Conservation (phyloP, 345 rosid genomes). For the Brassica carinata region DNA sequence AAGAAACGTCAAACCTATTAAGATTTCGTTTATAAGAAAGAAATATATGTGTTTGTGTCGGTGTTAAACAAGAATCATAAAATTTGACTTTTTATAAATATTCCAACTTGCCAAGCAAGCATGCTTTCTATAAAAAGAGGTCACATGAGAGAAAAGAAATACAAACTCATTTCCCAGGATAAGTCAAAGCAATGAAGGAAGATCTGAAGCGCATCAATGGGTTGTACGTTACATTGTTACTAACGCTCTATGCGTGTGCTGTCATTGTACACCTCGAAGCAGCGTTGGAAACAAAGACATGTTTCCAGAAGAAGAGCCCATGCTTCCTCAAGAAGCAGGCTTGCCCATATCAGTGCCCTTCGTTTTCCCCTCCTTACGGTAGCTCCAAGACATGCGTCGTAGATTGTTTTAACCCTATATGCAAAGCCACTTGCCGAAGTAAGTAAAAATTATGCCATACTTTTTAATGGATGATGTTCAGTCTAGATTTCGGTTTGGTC, state of each 20-base stretch:
- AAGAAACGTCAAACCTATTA: not conserved
- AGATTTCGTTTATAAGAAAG: not conserved
- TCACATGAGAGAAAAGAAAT: slow-evolving; percentile 2
- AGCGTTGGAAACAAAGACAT: slow-evolving; percentile 30
- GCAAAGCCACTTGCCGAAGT: slow-evolving; percentile 47
- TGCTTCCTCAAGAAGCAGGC: slow-evolving; percentile 40
- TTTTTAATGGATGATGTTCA: not conserved
- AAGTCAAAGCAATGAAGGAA: slow-evolving; percentile 23
- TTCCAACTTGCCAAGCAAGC: slow-evolving; percentile 14
- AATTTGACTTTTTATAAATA: not conserved
- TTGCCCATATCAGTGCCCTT: slow-evolving; percentile 49
- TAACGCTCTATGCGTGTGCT: slow-evolving; percentile 8
- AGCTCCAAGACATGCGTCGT: slow-evolving; percentile 44
- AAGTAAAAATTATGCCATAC: not conserved
- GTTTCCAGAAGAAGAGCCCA: slow-evolving; percentile 34
- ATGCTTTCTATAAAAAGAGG: slow-evolving; percentile 21
- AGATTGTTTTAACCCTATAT: slow-evolving; percentile 43
- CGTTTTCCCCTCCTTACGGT: slow-evolving; percentile 29
- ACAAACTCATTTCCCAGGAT: not conserved
- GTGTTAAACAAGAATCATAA: slow-evolving; percentile 1
- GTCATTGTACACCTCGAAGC: slow-evolving; percentile 32
- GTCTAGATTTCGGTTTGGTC: not conserved
- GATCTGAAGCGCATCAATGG: not conserved
- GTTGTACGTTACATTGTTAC: slow-evolving; percentile 13
- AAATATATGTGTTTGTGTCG: slow-evolving; percentile 15